Evolutionary conservation across 139 green algal species (phyloP).

Genomic region (Marvania coccoides): DNA sequence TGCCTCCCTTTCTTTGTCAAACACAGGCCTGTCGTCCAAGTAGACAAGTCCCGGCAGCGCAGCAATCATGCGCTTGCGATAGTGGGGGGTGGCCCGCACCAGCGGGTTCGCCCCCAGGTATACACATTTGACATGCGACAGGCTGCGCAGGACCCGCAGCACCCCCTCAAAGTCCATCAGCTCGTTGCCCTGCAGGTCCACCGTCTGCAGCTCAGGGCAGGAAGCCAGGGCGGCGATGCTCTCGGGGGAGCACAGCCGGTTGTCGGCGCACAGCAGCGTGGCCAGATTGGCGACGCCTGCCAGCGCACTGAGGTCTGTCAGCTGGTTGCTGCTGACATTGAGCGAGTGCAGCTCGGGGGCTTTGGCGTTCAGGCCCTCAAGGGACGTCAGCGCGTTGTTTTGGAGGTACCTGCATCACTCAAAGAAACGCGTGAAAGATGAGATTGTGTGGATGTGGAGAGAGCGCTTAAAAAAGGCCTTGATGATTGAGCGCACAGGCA

Average conservation of each 20-base stretch:
- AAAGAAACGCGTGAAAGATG: too few relatives aligned
- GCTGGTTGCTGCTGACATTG: slow-evolving; percentile 75
- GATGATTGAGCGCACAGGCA: slow-evolving; percentile 85
- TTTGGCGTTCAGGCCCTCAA: slow-evolving; percentile 41
- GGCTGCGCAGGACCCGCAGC: slow-evolving; percentile 9
- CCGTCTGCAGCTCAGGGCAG: slow-evolving; percentile 41
- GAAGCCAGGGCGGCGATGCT: slow-evolving; percentile 34
- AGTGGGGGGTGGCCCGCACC: slow-evolving; percentile 61
- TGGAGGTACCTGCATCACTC: slow-evolving; percentile 76
- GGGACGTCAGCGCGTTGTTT: slow-evolving; percentile 63
- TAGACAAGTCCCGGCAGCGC: slow-evolving; percentile 60
- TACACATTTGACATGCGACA: slow-evolving; percentile 71
- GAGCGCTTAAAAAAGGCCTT: too few relatives aligned
- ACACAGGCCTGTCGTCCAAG: slow-evolving; percentile 80
- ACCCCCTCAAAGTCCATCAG: slow-evolving; percentile 15
- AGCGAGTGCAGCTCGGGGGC: slow-evolving; percentile 54
- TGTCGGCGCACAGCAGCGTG: slow-evolving; percentile 61
- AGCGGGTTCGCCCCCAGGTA: slow-evolving; percentile 83
- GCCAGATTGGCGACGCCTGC: slow-evolving; percentile 31
- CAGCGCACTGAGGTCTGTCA: slow-evolving; percentile 52
- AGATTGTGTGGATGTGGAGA: too few relatives aligned
- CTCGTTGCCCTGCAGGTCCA: slow-evolving; percentile 69
- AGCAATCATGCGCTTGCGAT: slow-evolving; percentile 63
- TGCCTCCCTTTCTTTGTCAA: slow-evolving; percentile 56
- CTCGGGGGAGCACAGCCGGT: slow-evolving; percentile 38